These are phyloP conservation scores for Paraurostyla sp. DNA, from an alignment of 73 alveolate genomes.

Conservation along the genomic window DNA sequence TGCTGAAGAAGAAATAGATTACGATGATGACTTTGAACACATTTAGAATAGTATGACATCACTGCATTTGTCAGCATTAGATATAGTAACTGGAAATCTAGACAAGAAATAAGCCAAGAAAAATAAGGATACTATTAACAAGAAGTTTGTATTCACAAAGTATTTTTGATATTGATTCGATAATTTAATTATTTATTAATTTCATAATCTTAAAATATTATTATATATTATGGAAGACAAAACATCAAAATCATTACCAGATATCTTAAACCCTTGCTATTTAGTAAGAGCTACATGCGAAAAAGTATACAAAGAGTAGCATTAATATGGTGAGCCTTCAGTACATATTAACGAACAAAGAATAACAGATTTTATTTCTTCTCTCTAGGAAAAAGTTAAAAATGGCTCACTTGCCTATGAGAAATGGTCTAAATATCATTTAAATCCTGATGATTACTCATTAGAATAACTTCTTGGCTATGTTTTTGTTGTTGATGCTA, in stretches of 20 bases:
- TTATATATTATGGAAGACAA: not conserved
- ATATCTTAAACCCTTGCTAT: conserved; percentile 40
- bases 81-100: not conserved
- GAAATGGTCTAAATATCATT: conserved; percentile 49
- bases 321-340: not conserved
- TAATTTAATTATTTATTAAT: not conserved
- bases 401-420: not conserved
- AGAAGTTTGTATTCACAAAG: not conserved
- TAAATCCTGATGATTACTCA: conserved; percentile 30
- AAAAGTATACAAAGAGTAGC: not conserved
- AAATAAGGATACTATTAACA: not conserved
- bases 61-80: conserved; percentile 15
- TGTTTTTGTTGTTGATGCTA: conserved; percentile 91
- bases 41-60: not conserved
- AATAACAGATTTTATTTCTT: not conserved
- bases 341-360: not conserved
- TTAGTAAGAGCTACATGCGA: conserved; percentile 25
- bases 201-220: not conserved
- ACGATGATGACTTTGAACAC: not conserved
- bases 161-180: conserved; percentile 3
- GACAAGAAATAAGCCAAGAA: conserved; percentile 5
- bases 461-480: conserved; percentile 56
- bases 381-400: not conserved
- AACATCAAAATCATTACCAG: not conserved
- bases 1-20: not conserved